These are phyloP conservation scores for Stropharia rugosoannulata DNA, from an alignment of 768 basidiomycete species.

Conservation along the genomic window DNA sequence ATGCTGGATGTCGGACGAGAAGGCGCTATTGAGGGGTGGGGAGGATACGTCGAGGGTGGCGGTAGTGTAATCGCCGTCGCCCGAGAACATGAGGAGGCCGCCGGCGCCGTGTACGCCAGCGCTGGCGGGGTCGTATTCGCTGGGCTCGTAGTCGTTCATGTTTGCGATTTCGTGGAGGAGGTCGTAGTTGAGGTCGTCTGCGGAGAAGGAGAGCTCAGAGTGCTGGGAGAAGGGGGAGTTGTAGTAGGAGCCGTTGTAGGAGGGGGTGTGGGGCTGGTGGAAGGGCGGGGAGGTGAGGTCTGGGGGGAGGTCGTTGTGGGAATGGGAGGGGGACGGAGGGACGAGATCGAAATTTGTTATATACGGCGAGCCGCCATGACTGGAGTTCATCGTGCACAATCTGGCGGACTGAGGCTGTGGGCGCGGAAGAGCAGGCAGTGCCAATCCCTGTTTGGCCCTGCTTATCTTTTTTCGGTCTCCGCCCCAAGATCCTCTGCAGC, in stretches of 20 bases:
- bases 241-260: conserved; percentile 51
- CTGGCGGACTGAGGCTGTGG: background rate
- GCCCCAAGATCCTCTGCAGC: background rate
- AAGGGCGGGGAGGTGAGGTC: conserved; percentile 2
- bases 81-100: conserved; percentile 56
- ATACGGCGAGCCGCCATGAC: conserved; percentile 22
- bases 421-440: background rate
- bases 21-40: conserved; percentile 3
- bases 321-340: conserved; percentile 14
- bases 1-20: conserved; percentile 3
- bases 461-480: background rate
- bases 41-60: conserved; percentile 1
- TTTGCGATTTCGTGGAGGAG: conserved; percentile 48
- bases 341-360: conserved; percentile 23
- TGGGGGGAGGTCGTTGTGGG: conserved; percentile 9
- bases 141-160: conserved; percentile 65
- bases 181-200: conserved; percentile 43
- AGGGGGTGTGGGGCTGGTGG: conserved; percentile 15
- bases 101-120: conserved; percentile 17
- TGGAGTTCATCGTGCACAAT: conserved; percentile 14
- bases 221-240: conserved; percentile 68
- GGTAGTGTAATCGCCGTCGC: conserved; percentile 41
- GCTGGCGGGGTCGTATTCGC: conserved; percentile 65
- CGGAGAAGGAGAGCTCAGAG: conserved; percentile 63
- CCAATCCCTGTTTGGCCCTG: background rate